A percentile compares a stretch with the other conserved stretches of the same genome.
phyloP scores from a whole-genome alignment of 2,329 filamentous ascomycete genomes.

The Coniochaeta prunicola region DNA sequence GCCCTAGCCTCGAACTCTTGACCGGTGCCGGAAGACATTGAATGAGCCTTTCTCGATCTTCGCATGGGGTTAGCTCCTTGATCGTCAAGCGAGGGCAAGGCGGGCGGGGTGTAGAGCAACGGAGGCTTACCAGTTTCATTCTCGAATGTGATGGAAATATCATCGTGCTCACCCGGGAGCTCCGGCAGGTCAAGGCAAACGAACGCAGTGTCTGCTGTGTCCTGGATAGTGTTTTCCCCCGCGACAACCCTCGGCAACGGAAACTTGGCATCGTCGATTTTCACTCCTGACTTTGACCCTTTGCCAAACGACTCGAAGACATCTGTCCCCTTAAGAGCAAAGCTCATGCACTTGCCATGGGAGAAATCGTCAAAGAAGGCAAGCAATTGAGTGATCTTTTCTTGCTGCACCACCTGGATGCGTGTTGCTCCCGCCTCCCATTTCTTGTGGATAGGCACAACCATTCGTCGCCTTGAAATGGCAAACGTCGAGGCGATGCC shows the following conservation, averaged over 20 bases:
- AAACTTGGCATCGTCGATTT: conserved; percentile 86
- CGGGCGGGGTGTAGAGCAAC: neutral
- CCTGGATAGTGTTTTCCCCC: conserved; percentile 25
- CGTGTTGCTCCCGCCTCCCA: conserved; percentile 80
- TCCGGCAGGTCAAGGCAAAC: conserved; percentile 82
- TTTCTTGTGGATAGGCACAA: conserved; percentile 89
- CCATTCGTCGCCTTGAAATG: conserved; percentile 78
- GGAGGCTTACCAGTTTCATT: conserved; percentile 59
- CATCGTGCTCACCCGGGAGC: conserved; percentile 86
- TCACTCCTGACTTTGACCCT: conserved; percentile 62
- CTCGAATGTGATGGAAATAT: conserved; percentile 81
- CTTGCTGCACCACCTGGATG: conserved; percentile 71
- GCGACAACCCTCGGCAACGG: conserved; percentile 59
- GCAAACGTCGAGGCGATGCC: conserved; percentile 66
- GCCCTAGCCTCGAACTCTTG: conserved; percentile 36
- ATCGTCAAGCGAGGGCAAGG: conserved; percentile 3
- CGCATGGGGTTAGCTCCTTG: conserved; percentile 4
- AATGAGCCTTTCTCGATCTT: conserved; percentile 49
- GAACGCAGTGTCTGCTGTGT: conserved; percentile 60
- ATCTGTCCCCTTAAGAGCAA: conserved; percentile 77
- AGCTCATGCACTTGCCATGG: conserved; percentile 84
- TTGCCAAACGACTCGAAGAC: conserved; percentile 64
- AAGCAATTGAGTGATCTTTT: conserved; percentile 68
- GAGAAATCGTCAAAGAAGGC: conserved; percentile 86
- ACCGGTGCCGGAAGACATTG: conserved; percentile 48